Base-by-base conservation (phyloP, 2,329 filamentous ascomycete species). In the Colletotrichum tropicicola region DNA sequence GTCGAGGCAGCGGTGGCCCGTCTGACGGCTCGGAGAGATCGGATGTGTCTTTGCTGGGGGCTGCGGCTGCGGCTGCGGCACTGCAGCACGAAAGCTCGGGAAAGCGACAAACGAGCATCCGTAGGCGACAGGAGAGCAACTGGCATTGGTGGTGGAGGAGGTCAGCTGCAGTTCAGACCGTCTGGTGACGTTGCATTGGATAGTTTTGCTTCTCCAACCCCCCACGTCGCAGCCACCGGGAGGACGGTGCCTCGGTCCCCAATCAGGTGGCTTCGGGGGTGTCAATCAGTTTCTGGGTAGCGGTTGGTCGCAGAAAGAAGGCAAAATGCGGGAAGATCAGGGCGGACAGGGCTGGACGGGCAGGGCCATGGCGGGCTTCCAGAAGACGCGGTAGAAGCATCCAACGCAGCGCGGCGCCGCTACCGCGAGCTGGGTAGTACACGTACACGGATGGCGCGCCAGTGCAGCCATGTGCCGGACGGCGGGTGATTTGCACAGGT, bases 141-240 rank as follows among this genome's bases (percentile, higher is more conserved):
- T n/a, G n/a, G n/a, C n/a, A n/a, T n/a, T n/a, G n/a, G n/a, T n/a
- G n/a, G n/a, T n/a, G n/a, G n/a, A n/a, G 32, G 32, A 13, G 32
- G 32, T 35, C 32, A 35, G 32, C n/a, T n/a, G n/a, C n/a, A n/a
- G n/a, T n/a, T n/a, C 28, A 27, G n/a, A 19, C 35, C 19, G 44
- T 37, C 13, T 25, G 9, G 59, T 63, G 59, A 58, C 59, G 60
- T 64, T 53, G 60, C 60, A 64, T 54, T 35, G 47, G 37, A 25
- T 45, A 28, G n/a, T 32, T 59, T 51, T 52, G 54, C 47, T 59
- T 59, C 59, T n/a, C n/a, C n/a, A n/a, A 63, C 45, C 59, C 55
- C 60, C 60, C 47, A 53, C 55, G 55, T 47, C 48, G 45, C 54
- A 59, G 41, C 17, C 21, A 23, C 32, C 32, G 19, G 58, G 41